Evolutionary conservation across 805 yeast genomes (phyloP).

Genomic region (Jamesozyma hellenica): DNA sequence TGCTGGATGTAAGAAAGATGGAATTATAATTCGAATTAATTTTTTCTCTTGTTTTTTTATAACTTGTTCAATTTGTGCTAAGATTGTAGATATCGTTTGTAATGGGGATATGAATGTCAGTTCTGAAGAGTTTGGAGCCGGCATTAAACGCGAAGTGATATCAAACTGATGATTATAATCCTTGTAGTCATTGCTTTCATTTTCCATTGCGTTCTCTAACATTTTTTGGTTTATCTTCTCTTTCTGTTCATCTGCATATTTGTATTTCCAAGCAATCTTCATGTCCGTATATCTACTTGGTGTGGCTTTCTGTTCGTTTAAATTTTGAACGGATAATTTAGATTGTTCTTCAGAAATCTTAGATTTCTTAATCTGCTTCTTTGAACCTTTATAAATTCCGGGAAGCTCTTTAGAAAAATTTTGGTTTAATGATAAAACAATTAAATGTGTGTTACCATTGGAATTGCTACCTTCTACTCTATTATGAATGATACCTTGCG

Average conservation of each 20-base stretch:
- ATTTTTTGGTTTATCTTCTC: slow-evolving; percentile 3
- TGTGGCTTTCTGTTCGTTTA: slow-evolving; percentile 32
- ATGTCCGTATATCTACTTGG: slow-evolving; percentile 36
- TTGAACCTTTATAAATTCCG: slow-evolving; percentile 61
- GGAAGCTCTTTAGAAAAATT: slow-evolving; percentile 65
- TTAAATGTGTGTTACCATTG: slow-evolving; percentile 43
- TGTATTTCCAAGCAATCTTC: slow-evolving; percentile 94
- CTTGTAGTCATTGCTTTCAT: slow-evolving; percentile 31
- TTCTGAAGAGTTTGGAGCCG: slow-evolving; percentile 56
- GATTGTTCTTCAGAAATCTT: slow-evolving; percentile 47
- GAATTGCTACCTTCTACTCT: slow-evolving; percentile 32
- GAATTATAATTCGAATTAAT: slow-evolving; percentile 58
- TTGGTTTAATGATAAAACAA: slow-evolving; percentile 50
- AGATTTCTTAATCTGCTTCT: slow-evolving; percentile 55
- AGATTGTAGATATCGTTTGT: slow-evolving; percentile 22
- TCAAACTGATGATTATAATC: slow-evolving; percentile 62
- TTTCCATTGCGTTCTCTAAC: slow-evolving; percentile 9
- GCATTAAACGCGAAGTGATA: slow-evolving; percentile 58
- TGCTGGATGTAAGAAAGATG: slow-evolving; percentile 73
- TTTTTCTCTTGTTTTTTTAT: slow-evolving; percentile 36
- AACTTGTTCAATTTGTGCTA: slow-evolving; percentile 35
- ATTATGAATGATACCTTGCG: slow-evolving; percentile 67
- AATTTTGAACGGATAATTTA: slow-evolving; percentile 58
- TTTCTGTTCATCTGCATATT: slow-evolving; percentile 33
- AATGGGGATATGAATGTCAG: slow-evolving; percentile 43